Evolutionary conservation across 768 basidiomycete species (phyloP).

Genomic region (Filobasidium floriforme): DNA sequence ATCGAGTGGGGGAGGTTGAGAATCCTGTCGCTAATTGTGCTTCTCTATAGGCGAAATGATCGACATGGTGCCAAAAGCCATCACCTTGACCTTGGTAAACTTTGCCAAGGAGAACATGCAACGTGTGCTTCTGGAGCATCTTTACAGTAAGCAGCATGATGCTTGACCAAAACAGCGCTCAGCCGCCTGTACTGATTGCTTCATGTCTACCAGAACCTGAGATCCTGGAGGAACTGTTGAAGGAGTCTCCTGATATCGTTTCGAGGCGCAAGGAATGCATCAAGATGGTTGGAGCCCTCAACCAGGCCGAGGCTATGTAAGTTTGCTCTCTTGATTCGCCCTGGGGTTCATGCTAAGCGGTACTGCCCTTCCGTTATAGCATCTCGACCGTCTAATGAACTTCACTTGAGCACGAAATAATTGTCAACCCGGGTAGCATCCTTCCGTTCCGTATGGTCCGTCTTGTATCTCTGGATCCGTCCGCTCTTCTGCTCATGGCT

Average conservation of each 20-base stretch:
- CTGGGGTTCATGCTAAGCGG: background rate
- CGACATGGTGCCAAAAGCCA: conserved; percentile 97
- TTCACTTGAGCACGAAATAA: background rate
- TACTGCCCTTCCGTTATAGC: background rate
- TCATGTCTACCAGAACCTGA: conserved; percentile 56
- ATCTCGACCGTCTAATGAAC: conserved; percentile 7
- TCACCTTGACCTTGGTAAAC: conserved; percentile 80
- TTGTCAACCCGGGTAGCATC: background rate
- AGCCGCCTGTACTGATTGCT: background rate
- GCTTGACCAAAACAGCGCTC: background rate
- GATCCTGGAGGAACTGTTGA: conserved; percentile 85
- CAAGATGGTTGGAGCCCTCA: conserved; percentile 84
- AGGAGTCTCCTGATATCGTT: conserved; percentile 52
- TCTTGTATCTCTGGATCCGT: conserved; percentile 1
- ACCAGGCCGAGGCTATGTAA: conserved; percentile 72
- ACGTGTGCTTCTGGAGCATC: conserved; percentile 82
- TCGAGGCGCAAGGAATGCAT: conserved; percentile 83
- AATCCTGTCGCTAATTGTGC: conserved; percentile 1
- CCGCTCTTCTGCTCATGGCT: background rate
- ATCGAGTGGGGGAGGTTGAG: background rate
- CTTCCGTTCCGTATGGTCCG: background rate
- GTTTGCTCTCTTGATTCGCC: background rate
- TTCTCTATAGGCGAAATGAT: conserved; percentile 65
- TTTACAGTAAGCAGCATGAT: conserved; percentile 56
- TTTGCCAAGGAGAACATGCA: conserved; percentile 92